Conservation (phyloP, 2,329 filamentous ascomycete genomes). For the Atkinsonella texensis region DNA sequence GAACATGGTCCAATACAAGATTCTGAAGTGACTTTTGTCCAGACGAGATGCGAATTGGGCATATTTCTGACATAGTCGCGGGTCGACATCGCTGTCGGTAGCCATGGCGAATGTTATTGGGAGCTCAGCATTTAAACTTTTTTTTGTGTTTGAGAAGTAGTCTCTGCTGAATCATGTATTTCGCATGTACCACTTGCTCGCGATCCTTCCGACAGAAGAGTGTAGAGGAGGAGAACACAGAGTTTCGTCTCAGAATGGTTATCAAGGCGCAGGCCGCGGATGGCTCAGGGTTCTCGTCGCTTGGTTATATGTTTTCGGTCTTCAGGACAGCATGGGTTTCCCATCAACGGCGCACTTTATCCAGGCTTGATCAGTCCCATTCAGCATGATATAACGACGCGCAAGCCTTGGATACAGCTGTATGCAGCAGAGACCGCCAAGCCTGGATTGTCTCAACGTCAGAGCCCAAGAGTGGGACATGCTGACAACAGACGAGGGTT, state of each 20-base stretch:
- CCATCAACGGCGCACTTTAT: background rate
- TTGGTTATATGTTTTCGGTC: background rate
- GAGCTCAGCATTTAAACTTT: too few relatives aligned
- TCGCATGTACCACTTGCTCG: background rate
- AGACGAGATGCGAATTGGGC: conserved; percentile 33
- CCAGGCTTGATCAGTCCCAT: background rate
- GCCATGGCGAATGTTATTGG: background rate
- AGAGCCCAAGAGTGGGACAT: background rate
- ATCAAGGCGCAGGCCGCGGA: background rate
- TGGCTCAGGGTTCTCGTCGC: background rate
- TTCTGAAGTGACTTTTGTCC: conserved; percentile 29
- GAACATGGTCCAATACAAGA: conserved; percentile 36
- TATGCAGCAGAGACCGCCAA: conserved; percentile 3
- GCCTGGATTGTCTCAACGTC: background rate
- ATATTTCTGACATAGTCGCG: conserved; percentile 25
- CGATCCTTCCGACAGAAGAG: background rate
- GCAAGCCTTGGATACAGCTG: background rate
- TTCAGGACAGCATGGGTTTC: background rate
- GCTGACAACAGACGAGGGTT: background rate
- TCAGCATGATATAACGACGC: background rate
- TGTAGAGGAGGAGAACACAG: background rate
- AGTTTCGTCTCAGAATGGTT: background rate
- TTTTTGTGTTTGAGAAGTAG: background rate
- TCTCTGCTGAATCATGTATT: background rate
- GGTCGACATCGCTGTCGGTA: conserved; percentile 9